Percentiles rank a stretch among this genome's conserved stretches.
Evolutionary conservation across 805 yeast genomes (phyloP).

Genomic region (Pichia insulana): DNA sequence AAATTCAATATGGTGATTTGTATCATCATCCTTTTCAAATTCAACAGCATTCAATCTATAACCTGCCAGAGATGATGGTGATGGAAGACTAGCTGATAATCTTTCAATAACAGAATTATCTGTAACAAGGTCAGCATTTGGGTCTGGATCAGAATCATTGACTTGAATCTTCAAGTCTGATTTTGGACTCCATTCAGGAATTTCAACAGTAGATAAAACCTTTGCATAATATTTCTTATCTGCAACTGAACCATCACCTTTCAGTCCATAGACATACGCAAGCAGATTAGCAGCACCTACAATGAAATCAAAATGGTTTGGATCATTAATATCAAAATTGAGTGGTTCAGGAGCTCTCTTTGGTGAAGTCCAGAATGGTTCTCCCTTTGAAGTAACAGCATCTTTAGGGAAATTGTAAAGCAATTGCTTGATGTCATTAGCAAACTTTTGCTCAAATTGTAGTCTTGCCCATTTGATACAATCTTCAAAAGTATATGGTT

Average conservation of each 20-base stretch:
- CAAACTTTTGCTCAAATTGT: constrained; percentile 79
- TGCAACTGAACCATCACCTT: constrained; percentile 55
- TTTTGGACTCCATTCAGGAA: constrained; percentile 67
- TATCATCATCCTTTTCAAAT: constrained; percentile 96
- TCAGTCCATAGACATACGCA: constrained; percentile 84
- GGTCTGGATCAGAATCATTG: constrained; percentile 82
- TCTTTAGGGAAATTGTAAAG: constrained; percentile 92
- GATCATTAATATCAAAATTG: constrained; percentile 62
- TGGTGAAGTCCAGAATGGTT: constrained; percentile 96
- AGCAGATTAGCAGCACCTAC: constrained; percentile 86
- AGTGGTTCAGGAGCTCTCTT: constrained; percentile 93
- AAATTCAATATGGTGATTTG: constrained; percentile 94
- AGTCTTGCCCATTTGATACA: constrained; percentile 92
- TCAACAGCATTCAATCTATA: constrained; percentile 84
- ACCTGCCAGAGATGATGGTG: constrained; percentile 82
- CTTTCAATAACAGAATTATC: constrained; percentile 59
- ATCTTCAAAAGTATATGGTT: constrained; percentile 87
- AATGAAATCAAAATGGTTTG: constrained; percentile 74
- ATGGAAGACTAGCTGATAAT: constrained; percentile 74
- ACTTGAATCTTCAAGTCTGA: constrained; percentile 74
- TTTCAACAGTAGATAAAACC: constrained; percentile 40
- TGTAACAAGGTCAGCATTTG: constrained; percentile 44
- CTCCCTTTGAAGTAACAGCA: constrained; percentile 83
- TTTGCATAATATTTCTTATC: constrained; percentile 40
- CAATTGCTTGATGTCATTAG: constrained; percentile 81